Evolutionary conservation across 75 land plant genomes (phyloP), one percentile per base, ranked within the genome.

Genomic region (Isoetes taiwanensis): DNA sequence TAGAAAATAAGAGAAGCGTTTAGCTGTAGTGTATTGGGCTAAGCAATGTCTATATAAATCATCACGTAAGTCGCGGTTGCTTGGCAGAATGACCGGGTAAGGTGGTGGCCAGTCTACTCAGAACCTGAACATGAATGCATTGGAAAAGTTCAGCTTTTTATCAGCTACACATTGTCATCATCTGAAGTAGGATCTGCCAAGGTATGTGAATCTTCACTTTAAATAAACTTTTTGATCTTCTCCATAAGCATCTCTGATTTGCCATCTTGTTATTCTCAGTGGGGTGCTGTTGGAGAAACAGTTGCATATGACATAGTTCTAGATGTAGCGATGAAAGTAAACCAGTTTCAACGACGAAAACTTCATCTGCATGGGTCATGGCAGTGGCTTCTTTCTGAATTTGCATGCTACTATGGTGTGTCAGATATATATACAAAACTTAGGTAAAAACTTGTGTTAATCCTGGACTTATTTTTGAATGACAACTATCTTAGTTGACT

Each of bases 111-210:
- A 17, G 68, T 93, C 39, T 93, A 75, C 60, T 70, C 32, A 29
- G 84, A 81, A 28, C 90, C 81, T 16, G 96, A 81, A 61, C 99
- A 88, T 76, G 90, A 93, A 62, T 80, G 72, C 54, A 82, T 88
- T 28, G 99, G 99, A 17, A 82, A 78, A 58, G 61, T 80, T 9
- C 96, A 93, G 63, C 75, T 93, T 0, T 74, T 64, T 23, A 66
- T 88, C 30, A 81, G 68, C 48, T 93, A 79, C 61, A 62, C 79
- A 53, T 76, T 70, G 0, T 70, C 64, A 63, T 57, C 57, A 3
- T 77, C 71, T 69, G 95, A 93, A 39, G 70, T 63, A 52, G 71
- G 63, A 53, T 27, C 82, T 40, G 72, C 54, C 16, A 85, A 81
- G 90, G 96, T 76, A 29, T 5, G 32, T 21, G 10, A 37, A 37